Percentiles rank a stretch among this genome's conserved stretches.
These are phyloP conservation scores for Cymbopogon citratus DNA, from an alignment of 176 grass and related monocot species.

Conservation along the genomic window DNA sequence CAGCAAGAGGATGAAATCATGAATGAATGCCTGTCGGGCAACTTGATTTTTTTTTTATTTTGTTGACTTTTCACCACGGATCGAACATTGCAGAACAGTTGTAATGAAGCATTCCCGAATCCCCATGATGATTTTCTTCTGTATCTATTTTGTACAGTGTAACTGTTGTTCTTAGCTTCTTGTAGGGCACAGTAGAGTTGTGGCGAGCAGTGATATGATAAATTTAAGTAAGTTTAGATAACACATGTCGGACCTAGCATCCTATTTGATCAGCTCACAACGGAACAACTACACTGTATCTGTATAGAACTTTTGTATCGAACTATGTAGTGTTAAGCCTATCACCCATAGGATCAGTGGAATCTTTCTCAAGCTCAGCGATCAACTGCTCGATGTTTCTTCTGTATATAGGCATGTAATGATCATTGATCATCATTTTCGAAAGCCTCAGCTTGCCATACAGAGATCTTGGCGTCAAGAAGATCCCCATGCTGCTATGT, in stretches of 20 bases:
- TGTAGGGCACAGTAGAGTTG: neutral
- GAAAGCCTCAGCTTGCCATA: slow-evolving; percentile 94
- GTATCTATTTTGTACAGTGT: too few species aligned
- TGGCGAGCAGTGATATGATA: neutral
- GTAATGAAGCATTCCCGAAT: neutral
- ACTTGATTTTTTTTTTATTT: neutral
- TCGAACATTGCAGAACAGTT: neutral
- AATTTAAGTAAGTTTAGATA: slow-evolving; percentile 17
- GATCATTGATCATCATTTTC: slow-evolving; percentile 89
- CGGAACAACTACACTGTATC: slow-evolving; percentile 28
- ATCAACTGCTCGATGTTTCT: slow-evolving; percentile 77
- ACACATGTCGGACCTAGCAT: slow-evolving; percentile 20
- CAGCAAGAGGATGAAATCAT: slow-evolving; percentile 54
- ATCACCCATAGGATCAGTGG: slow-evolving; percentile 4
- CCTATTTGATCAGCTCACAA: slow-evolving; percentile 44
- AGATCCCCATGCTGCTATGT: slow-evolving; percentile 56
- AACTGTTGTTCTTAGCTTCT: too few species aligned
- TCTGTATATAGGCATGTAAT: slow-evolving; percentile 96
- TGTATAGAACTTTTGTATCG: neutral
- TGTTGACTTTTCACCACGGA: neutral
- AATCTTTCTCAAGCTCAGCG: slow-evolving; percentile 52
- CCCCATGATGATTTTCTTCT: neutral
- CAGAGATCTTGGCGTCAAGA: slow-evolving; percentile 69
- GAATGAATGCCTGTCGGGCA: neutral
- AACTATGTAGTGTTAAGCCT: neutral